Evolutionary conservation across 2,329 filamentous ascomycete genomes (phyloP).

Genomic region (Pestalotiopsis sp.): DNA sequence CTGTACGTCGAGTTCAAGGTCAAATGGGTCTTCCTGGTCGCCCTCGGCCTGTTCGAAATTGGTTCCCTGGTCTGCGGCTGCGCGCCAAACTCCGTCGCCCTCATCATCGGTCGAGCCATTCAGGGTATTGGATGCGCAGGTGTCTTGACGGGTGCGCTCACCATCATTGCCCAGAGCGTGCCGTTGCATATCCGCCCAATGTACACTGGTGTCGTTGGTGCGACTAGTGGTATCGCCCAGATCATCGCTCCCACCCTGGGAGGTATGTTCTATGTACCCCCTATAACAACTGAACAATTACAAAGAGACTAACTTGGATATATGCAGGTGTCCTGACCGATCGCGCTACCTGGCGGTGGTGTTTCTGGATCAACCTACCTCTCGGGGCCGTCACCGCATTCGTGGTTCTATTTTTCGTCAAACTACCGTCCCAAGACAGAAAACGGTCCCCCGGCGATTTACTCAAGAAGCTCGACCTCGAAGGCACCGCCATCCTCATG

Average conservation of each 20-base stretch:
- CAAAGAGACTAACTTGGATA: neutral
- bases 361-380: conserved; percentile 22
- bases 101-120: conserved; percentile 21
- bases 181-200: conserved; percentile 14
- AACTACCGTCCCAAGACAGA: neutral
- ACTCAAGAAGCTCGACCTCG: conserved; percentile 13
- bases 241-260: conserved; percentile 20
- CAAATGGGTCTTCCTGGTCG: conserved; percentile 29
- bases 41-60: conserved; percentile 34
- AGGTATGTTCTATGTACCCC: conserved; percentile 8
- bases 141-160: conserved; percentile 32
- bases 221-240: conserved; percentile 38
- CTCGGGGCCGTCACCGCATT: conserved; percentile 16
- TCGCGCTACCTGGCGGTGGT: conserved; percentile 20
- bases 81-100: conserved; percentile 14
- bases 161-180: conserved; percentile 27
- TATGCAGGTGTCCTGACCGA: conserved; percentile 11
- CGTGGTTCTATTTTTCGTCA: conserved; percentile 17
- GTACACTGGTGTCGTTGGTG: conserved; percentile 31
- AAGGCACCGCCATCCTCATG: neutral
- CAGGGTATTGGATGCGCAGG: conserved; percentile 33
- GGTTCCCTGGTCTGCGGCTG: conserved; percentile 32
- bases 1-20: conserved; percentile 36
- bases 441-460: conserved; percentile 3
- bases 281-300: too few species aligned